Percentiles rank a stretch among this genome's conserved stretches.
Evolutionary conservation across 352 stramenopile genomes (phyloP).

Genomic region (Phytopythium litorale): DNA sequence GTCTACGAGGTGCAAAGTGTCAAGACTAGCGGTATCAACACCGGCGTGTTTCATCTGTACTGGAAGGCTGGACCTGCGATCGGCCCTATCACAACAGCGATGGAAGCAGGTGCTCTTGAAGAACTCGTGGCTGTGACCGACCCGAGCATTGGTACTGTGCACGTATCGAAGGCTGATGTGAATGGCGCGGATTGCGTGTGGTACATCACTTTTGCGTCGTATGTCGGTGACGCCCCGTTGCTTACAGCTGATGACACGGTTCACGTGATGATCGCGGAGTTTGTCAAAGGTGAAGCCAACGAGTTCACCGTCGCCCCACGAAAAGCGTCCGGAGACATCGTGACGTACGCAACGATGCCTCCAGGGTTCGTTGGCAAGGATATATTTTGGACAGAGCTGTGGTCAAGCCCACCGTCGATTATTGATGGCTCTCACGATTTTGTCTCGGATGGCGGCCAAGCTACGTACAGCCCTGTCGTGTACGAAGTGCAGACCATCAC

Average conservation of each 20-base stretch:
- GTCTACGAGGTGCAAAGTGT: conserved; percentile 96
- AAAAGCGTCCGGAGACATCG: conserved; percentile 86
- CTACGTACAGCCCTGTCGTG: conserved; percentile 86
- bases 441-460: conserved; percentile 88
- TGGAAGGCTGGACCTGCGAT: conserved; percentile 34
- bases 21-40: conserved; percentile 30
- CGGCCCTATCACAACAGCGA: conserved; percentile 35
- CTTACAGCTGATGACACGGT: conserved; percentile 46
- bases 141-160: conserved; percentile 38
- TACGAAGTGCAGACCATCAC: conserved; percentile 91
- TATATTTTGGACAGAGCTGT: conserved; percentile 96
- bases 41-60: conserved; percentile 47
- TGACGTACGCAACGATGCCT: conserved; percentile 84
- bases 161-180: conserved; percentile 53
- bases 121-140: conserved; percentile 29
- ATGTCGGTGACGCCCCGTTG: conserved; percentile 77
- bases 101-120: conserved; percentile 36
- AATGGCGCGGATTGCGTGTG: conserved; percentile 55
- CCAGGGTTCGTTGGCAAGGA: conserved; percentile 88
- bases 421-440: conserved; percentile 89
- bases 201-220: conserved; percentile 85
- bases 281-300: conserved; percentile 92
- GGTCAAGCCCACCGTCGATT: conserved; percentile 69
- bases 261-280: conserved; percentile 77
- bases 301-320: conserved; percentile 94